Percentiles rank a stretch among this genome's conserved stretches.
phyloP scores from a whole-genome alignment of 106 monocot species.

The Phalaenopsis equestris region DNA sequence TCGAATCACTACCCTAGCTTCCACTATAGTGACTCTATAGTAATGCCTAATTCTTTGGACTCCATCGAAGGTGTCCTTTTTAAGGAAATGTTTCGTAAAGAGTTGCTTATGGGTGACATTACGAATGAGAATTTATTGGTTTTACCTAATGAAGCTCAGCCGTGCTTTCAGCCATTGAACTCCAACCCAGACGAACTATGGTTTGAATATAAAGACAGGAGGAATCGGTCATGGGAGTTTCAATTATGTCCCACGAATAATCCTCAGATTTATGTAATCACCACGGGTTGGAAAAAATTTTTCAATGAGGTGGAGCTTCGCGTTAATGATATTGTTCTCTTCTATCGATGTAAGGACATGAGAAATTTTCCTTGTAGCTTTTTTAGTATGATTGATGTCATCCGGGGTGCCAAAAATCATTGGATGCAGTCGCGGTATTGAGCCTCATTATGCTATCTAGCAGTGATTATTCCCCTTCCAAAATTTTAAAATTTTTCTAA shows the following conservation, averaged over 20 bases:
- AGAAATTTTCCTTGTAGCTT: slow-evolving; percentile 1
- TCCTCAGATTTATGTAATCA: slow-evolving; percentile 67
- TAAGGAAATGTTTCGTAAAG: slow-evolving; percentile 8
- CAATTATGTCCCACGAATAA: slow-evolving; percentile 59
- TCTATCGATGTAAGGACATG: slow-evolving; percentile 33
- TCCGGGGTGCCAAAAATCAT: not conserved
- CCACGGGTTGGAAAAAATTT: slow-evolving; percentile 61
- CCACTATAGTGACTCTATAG: not conserved
- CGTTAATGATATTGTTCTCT: slow-evolving; percentile 28
- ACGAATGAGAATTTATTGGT: slow-evolving; percentile 53
- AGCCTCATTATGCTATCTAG: too few relatives aligned
- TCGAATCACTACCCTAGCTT: too few relatives aligned
- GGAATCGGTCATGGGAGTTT: slow-evolving; percentile 30
- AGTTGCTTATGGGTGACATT: slow-evolving; percentile 41
- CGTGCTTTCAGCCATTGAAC: slow-evolving; percentile 26
- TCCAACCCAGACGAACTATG: slow-evolving; percentile 13
- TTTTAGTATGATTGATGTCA: slow-evolving; percentile 30
- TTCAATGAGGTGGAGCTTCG: slow-evolving; percentile 34
- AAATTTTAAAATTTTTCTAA: too few relatives aligned
- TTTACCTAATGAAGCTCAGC: slow-evolving; percentile 46
- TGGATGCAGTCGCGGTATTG: too few relatives aligned
- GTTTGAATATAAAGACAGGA: slow-evolving; percentile 35
- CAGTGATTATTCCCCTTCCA: too few relatives aligned
- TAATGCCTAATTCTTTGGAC: not conserved
- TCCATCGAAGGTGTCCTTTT: not conserved